Conservation (phyloP, 805 yeast genomes). For the Isabelozyma heimii region DNA sequence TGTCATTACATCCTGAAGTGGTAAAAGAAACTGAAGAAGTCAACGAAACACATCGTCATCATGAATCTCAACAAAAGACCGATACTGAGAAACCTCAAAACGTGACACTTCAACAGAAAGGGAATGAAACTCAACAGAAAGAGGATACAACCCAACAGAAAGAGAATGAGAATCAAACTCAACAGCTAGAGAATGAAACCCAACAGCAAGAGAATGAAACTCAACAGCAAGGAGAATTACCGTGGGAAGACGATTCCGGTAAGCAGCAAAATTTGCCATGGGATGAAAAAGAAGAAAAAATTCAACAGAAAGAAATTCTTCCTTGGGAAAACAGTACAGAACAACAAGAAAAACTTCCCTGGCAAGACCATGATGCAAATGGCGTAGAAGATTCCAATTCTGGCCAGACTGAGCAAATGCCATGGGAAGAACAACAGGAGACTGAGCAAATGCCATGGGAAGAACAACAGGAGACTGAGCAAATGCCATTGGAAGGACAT, state of each 20-base stretch:
- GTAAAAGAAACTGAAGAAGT: no score
- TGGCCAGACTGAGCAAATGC: conserved; percentile 2
- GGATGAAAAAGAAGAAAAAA: conserved; percentile 7
- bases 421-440: conserved; percentile 1
- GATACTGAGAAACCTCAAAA: no score
- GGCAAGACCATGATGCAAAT: conserved; percentile 7
- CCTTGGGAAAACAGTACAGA: conserved; percentile 5
- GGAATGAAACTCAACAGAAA: no score
- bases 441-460: conserved; percentile 1
- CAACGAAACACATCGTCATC: no score
- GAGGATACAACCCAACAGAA: no score
- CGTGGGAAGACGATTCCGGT: conserved; percentile 3
- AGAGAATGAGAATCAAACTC: no score
- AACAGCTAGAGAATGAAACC: no score
- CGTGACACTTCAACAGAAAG: no score
- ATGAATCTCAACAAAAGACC: no score
- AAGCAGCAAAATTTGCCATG: conserved; percentile 7
- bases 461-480: background rate
- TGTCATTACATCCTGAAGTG: background rate
- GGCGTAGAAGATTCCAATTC: background rate
- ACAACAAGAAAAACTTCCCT: conserved; percentile 6
- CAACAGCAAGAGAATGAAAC: no score
- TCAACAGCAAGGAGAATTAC: background rate
- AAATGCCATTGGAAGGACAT: conserved; percentile 14
- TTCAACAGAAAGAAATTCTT: background rate